Conservation (phyloP, 164 flowering plant genomes). For the Stephania japonica region DNA sequence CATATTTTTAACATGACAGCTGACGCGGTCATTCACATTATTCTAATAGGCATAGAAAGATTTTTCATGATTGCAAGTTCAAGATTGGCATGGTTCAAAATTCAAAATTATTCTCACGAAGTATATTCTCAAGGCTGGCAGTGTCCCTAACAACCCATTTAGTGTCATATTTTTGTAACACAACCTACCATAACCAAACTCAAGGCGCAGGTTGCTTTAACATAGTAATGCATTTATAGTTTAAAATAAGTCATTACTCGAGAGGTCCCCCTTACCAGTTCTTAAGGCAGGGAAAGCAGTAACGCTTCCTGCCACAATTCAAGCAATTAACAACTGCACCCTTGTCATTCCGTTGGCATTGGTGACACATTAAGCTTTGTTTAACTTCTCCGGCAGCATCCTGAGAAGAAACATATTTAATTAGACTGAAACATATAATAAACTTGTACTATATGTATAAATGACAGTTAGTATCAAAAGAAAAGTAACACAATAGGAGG, state of each 20-base stretch:
- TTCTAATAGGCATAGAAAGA: not conserved
- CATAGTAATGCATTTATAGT: too few relatives aligned
- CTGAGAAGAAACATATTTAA: conserved; percentile 18
- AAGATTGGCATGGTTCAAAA: too few relatives aligned
- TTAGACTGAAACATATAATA: conserved; percentile 10
- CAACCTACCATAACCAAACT: too few relatives aligned
- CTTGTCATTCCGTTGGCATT: conserved; percentile 40
- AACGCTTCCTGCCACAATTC: conserved; percentile 50
- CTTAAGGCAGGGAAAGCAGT: conserved; percentile 45
- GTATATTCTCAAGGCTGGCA: too few relatives aligned
- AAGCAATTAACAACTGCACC: conserved; percentile 37
- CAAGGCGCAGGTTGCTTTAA: too few relatives aligned
- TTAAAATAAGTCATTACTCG: too few relatives aligned
- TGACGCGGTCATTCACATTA: not conserved
- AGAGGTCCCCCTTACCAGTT: conserved; percentile 63
- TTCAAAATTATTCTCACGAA: too few relatives aligned
- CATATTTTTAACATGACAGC: not conserved
- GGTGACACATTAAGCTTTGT: conserved; percentile 48
- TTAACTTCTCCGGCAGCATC: conserved; percentile 17
- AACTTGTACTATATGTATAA: too few relatives aligned
- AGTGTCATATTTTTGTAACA: too few relatives aligned
- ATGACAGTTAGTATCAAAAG: too few relatives aligned
- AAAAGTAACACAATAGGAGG: not conserved
- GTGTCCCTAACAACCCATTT: too few relatives aligned
- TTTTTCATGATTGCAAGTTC: too few relatives aligned